Evolutionary conservation across 257 asterid genomes (phyloP), one percentile per base, ranked within the genome.

Genomic region (Solanum clarkiae): DNA sequence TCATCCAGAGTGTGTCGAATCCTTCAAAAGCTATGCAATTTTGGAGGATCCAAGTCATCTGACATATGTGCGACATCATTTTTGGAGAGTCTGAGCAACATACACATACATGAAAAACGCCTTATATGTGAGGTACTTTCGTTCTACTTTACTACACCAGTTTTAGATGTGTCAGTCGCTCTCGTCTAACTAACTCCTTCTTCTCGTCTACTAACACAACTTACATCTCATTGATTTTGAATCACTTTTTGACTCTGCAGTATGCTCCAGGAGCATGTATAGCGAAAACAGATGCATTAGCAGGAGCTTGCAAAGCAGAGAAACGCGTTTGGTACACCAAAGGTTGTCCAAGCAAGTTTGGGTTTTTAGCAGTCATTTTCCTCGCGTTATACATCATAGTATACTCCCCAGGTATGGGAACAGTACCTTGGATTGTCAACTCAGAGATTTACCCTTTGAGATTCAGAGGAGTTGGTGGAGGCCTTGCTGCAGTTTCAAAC

Each of bases 371-470:
- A 14, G 88, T 86, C 47, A 5, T 86, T n/a, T 83, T 86, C 53
- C 83, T 86, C 0, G 86, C 59, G 2, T 15, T 82, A 60, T 86
- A 86, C 57, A 86, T 86, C 74, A 82, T 86, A 81, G 55, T 80
- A 24, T 86, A 86, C 29, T 69, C 88, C 10, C 88, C 88, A 3
- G 88, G 88, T 56, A 86, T 86, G 88, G 88, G 88, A 51, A 81
- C 88, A 16, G 82, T 74, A 8, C 86, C 86, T 7, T 86, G 87
- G 87, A 68, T 85, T 10, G 65, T 85, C 80, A 85, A 85, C 60
- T 85, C 87, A 49, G 87, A 85, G 74, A 85, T 85, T 29, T 85
- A 85, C 82, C 87, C 84, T 7, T 80, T 85, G 42, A 63, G 84
- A 40, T 85, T 47, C 80, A 63, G 84, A 51, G 87, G 87, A 51